Evolutionary conservation across 2,329 filamentous ascomycete genomes (phyloP), one percentile per base, ranked within the genome.

Genomic region (Teratosphaeria destructans): DNA sequence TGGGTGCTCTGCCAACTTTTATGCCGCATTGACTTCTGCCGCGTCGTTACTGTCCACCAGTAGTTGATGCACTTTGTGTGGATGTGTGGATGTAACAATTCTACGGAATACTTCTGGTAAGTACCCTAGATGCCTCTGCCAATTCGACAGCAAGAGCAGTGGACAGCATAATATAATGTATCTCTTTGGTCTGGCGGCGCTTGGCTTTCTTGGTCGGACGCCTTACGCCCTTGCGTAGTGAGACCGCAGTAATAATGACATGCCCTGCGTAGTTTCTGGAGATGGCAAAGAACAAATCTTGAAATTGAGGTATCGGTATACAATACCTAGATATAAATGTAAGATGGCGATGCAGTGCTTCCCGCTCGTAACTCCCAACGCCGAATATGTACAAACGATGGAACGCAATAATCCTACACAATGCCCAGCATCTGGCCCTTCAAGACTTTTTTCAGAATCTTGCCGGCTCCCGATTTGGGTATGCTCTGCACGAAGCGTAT

Each of bases 401-500:
- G 5, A 3, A 19, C n/a, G 8, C n/a, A n/a, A 49, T 10, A 10
- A 5, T 19, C n/a, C n/a, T 23, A 19, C 10, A 49, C 43, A 4
- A 49, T 49, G 16, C 29, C 19, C 37, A 29, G 19, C 37, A 57
- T 39, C 57, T 34, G 26, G n/a, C 27, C 29, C 52, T 82, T 78
- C 55, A 89, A 71, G 1, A 77, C 63, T 66, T 82, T 85, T 55
- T 85, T 77, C 59, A 88, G 68, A 59, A 88, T 87, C 74, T 88
- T 88, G 16, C 85, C 85, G 8, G 84, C 86, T 81, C 83, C 80
- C 61, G 87, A 89, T 75, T 88, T 90, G 19, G 87, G 87, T 34
- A 90, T 85, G 14, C 76, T 75, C 35, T 87, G 80, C 4, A 88
- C 76, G 69, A 90, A 89, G 19, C 37, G 27, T n/a, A 60, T 52